Evolutionary conservation across 768 basidiomycete genomes (phyloP).

Genomic region (Cubamyces sp.): DNA sequence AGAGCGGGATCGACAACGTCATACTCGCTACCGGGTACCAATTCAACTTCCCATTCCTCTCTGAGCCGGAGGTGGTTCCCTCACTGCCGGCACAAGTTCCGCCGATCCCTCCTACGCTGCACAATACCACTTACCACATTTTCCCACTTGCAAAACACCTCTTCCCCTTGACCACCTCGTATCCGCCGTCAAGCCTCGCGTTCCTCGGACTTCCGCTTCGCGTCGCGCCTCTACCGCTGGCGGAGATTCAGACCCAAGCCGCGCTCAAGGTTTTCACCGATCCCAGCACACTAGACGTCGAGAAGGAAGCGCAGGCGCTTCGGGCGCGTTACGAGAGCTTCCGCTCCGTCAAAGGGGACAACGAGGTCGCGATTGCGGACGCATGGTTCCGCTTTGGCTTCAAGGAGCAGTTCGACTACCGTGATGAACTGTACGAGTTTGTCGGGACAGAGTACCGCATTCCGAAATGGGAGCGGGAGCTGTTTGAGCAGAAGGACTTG

Average conservation of each 20-base stretch:
- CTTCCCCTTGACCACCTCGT: constrained; percentile 58
- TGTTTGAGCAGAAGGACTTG: constrained; percentile 51
- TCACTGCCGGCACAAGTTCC: constrained; percentile 49
- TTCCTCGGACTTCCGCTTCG: constrained; percentile 65
- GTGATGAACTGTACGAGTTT: constrained; percentile 56
- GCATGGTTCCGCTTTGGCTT: constrained; percentile 57
- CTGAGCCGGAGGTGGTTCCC: constrained; percentile 38
- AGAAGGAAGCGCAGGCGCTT: constrained; percentile 50
- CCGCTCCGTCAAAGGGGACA: constrained; percentile 21
- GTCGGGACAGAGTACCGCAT: constrained; percentile 42
- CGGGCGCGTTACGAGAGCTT: constrained; percentile 52
- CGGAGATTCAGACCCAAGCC: constrained; percentile 77
- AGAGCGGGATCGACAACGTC: constrained; percentile 60
- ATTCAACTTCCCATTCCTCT: constrained; percentile 68
- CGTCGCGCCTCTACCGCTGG: constrained; percentile 74
- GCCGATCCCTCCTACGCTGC: constrained; percentile 53
- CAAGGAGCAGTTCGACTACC: constrained; percentile 68
- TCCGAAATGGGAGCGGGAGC: constrained; percentile 59
- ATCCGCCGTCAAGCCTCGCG: constrained; percentile 56
- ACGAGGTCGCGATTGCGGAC: constrained; percentile 49
- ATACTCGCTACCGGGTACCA: constrained; percentile 82
- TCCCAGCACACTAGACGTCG: constrained; percentile 51
- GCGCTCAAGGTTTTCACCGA: constrained; percentile 58
- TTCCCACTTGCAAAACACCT: constrained; percentile 75
- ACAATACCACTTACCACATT: constrained; percentile 67